Percentiles rank a stretch among this genome's conserved stretches.
These are phyloP conservation scores for Flaveria bidentis DNA, from an alignment of 129 eudicot genomes.

Conservation along the genomic window DNA sequence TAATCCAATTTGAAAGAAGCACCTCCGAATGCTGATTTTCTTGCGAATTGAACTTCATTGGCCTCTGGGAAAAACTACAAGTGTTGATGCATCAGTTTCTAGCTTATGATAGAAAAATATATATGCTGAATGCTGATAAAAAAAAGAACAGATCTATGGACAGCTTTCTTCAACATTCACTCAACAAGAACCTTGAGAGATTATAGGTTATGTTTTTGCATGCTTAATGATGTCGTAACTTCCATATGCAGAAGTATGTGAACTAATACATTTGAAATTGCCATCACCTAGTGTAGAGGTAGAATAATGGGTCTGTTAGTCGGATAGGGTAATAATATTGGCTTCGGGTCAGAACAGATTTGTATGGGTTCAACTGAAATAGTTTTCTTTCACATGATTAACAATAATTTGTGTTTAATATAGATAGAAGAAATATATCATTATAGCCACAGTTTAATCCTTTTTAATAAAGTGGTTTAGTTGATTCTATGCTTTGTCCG, in stretches of 20 bases:
- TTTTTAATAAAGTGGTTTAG: too few species aligned
- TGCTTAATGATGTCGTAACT: not conserved
- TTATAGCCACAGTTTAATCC: not conserved
- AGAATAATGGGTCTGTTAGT: not conserved
- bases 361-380: not conserved
- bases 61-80: slow-evolving; percentile 98
- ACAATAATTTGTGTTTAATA: not conserved
- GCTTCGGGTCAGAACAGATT: not conserved
- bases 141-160: not conserved
- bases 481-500: not conserved
- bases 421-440: not conserved
- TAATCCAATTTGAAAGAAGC: slow-evolving; percentile 87
- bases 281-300: not conserved
- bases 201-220: not conserved
- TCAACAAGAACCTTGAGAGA: not conserved
- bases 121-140: not conserved
- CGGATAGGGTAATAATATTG: not conserved
- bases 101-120: not conserved
- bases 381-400: not conserved
- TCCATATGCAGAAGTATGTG: not conserved
- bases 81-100: slow-evolving; percentile 21
- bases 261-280: not conserved
- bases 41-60: slow-evolving; percentile 80
- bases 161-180: not conserved
- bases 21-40: slow-evolving; percentile 76